Evolutionary conservation across 331 rosid species (phyloP).

Genomic region (Spiraea crenata): DNA sequence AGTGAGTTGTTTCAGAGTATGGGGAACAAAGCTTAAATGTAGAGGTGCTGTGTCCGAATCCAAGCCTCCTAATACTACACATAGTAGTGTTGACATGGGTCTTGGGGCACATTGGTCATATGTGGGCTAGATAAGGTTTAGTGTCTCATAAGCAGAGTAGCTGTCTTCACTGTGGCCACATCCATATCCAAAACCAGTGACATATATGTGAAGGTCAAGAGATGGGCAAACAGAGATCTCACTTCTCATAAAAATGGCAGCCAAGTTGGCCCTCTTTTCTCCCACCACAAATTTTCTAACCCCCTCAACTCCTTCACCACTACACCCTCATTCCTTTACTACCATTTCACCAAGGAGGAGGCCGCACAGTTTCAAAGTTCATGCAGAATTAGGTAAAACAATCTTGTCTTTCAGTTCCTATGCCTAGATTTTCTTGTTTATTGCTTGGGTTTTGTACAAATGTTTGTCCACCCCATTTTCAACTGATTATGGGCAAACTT

Average conservation of each 20-base stretch:
- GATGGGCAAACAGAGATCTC: slow-evolving; percentile 23
- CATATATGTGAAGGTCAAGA: slow-evolving; percentile 35
- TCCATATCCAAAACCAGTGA: slow-evolving; percentile 25
- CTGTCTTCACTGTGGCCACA: slow-evolving; percentile 23
- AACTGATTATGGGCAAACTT: too few relatives aligned
- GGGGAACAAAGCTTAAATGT: too few relatives aligned
- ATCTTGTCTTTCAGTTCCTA: background rate
- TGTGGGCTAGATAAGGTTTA: slow-evolving; percentile 33
- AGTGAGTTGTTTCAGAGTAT: too few relatives aligned
- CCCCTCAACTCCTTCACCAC: slow-evolving; percentile 34
- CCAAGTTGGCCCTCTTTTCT: slow-evolving; percentile 53
- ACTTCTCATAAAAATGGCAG: slow-evolving; percentile 48
- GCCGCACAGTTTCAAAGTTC: slow-evolving; percentile 42
- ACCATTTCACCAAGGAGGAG: slow-evolving; percentile 34
- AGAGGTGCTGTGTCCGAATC: too few relatives aligned
- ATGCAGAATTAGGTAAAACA: slow-evolving; percentile 56
- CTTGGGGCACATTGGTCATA: background rate
- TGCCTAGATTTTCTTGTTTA: background rate
- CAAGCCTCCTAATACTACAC: too few relatives aligned
- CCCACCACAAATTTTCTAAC: slow-evolving; percentile 37
- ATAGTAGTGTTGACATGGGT: background rate
- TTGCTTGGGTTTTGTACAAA: background rate
- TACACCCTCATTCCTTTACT: slow-evolving; percentile 22
- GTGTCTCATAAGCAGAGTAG: background rate
- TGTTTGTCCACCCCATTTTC: background rate